These are phyloP conservation scores for Cyclaneusma minus DNA, from an alignment of 2,329 filamentous ascomycete species.

Conservation along the genomic window DNA sequence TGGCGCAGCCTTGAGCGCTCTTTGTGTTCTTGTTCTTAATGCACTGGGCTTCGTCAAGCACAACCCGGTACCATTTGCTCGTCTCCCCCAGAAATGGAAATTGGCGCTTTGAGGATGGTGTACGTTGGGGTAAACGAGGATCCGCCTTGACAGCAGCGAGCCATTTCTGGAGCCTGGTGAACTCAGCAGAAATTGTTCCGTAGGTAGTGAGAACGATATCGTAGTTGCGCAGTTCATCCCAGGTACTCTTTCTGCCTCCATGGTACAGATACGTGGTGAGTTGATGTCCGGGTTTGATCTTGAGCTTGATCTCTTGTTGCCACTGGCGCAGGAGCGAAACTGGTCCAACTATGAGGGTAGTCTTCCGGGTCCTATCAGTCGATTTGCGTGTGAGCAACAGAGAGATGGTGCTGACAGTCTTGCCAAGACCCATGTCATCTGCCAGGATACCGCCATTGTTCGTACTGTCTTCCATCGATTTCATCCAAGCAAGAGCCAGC, in stretches of 20 bases:
- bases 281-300: constrained; percentile 42
- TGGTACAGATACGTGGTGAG: constrained; percentile 58
- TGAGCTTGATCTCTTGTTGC: constrained; percentile 62
- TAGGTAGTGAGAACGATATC: constrained; percentile 73
- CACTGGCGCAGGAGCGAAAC: constrained; percentile 72
- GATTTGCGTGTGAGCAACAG: constrained; percentile 58
- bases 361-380: constrained; percentile 34
- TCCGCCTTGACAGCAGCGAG: constrained; percentile 25
- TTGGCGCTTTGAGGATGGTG: constrained; percentile 20
- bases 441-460: constrained; percentile 65
- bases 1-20: constrained; percentile 40
- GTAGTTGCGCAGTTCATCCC: constrained; percentile 43
- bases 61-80: constrained; percentile 51
- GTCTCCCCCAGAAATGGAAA: constrained; percentile 38
- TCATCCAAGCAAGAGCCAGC: constrained; percentile 62
- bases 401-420: constrained; percentile 70
- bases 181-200: constrained; percentile 52
- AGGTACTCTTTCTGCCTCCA: constrained; percentile 41
- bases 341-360: constrained; percentile 71
- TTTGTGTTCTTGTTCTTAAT: constrained; percentile 63
- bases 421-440: constrained; percentile 73
- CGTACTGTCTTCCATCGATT: constrained; percentile 52
- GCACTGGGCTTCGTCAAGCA: constrained; percentile 67
- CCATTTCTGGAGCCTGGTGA: constrained; percentile 43
- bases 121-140: constrained; percentile 16